These are phyloP conservation scores for Pseudocercospora cruenta DNA, from an alignment of 2,329 filamentous ascomycete genomes.

Conservation along the genomic window DNA sequence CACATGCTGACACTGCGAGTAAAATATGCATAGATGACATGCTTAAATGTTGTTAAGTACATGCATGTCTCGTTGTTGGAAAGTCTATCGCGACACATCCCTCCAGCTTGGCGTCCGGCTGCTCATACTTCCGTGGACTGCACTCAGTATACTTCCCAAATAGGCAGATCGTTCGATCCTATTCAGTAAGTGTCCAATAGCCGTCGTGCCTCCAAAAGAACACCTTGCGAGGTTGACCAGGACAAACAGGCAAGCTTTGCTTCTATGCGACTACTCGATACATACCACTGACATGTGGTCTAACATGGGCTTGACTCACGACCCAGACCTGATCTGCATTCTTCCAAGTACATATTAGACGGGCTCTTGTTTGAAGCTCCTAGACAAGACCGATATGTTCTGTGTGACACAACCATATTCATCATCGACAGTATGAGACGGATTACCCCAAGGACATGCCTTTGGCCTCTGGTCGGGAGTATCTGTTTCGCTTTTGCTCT, in stretches of 20 bases:
- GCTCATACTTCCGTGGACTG: background rate
- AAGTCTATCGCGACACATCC: background rate
- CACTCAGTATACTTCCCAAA: background rate
- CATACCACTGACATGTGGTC: no score
- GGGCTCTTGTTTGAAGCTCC: no score
- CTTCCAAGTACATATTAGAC: no score
- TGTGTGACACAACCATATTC: no score
- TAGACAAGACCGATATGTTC: background rate
- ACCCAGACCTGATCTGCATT: no score
- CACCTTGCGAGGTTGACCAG: background rate
- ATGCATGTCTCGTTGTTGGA: background rate
- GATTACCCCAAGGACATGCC: conserved; percentile 21
- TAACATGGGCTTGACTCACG: no score
- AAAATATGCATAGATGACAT: background rate
- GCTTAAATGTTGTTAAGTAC: background rate
- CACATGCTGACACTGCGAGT: no score
- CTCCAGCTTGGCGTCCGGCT: background rate
- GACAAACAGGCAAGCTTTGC: no score
- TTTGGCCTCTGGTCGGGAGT: conserved; percentile 18
- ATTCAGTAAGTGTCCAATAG: background rate
- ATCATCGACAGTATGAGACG: conserved; percentile 12
- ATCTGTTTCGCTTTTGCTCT: conserved; percentile 14
- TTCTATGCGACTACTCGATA: no score
- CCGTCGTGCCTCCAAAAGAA: background rate
- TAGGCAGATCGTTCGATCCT: background rate